Evolutionary conservation across 2,329 filamentous ascomycete species (phyloP).

Genomic region (Albifimbria verrucaria): DNA sequence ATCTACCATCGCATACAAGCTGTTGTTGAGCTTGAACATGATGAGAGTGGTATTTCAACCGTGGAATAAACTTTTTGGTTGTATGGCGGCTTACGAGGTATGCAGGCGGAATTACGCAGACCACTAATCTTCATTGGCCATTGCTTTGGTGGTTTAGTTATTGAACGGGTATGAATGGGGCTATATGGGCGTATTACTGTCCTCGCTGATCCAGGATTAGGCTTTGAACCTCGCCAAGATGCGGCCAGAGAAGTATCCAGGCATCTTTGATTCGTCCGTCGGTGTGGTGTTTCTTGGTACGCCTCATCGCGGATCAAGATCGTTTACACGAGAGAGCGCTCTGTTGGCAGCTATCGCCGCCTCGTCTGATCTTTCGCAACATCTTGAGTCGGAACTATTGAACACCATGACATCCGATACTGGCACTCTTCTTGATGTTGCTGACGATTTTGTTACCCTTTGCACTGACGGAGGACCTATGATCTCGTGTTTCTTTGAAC

Average conservation of each 20-base stretch:
- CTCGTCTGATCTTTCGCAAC: background rate
- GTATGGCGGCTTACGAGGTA: background rate
- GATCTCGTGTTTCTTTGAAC: no score
- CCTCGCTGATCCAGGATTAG: background rate
- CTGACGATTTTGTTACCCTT: no score
- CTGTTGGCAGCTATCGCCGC: background rate
- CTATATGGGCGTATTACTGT: background rate
- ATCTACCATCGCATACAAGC: constrained; percentile 1
- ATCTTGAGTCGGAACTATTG: no score
- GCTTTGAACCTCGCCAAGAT: background rate
- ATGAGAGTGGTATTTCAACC: background rate
- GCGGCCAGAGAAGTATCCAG: constrained; percentile 2
- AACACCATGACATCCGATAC: no score
- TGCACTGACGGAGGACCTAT: no score
- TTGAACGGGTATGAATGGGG: constrained; percentile 2
- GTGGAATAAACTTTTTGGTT: background rate
- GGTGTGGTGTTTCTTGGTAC: constrained; percentile 11
- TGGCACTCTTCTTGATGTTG: no score
- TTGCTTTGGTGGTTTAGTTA: constrained; percentile 10
- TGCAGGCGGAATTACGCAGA: constrained; percentile 3
- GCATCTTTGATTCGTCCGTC: no score
- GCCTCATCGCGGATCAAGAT: constrained; percentile 4
- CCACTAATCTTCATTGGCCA: constrained; percentile 12
- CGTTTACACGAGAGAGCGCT: constrained; percentile 1
- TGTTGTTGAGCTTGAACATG: background rate